Conservation (phyloP, 2,329 filamentous ascomycete species). For the Trichocomaceae sp. region DNA sequence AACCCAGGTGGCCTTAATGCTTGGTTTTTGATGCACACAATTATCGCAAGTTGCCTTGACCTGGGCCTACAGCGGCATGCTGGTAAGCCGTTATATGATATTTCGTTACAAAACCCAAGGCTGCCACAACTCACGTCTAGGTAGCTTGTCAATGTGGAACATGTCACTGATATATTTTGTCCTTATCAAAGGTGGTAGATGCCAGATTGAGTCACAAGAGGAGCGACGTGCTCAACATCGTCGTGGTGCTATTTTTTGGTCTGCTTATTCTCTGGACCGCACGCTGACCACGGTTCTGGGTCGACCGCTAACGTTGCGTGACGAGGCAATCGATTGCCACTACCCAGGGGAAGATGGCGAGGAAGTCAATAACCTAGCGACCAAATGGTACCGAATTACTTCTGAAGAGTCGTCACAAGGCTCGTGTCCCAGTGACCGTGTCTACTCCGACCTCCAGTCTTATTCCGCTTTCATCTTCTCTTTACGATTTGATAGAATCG, state of each 20-base stretch:
- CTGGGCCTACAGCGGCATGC: not conserved
- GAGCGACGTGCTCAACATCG: not conserved
- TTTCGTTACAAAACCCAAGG: too few species aligned
- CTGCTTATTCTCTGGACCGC: slow-evolving; percentile 2
- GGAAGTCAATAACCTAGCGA: not conserved
- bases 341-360: not conserved
- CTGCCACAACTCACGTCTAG: too few species aligned
- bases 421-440: not conserved
- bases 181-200: not conserved
- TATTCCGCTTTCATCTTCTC: not conserved
- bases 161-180: too few species aligned
- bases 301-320: not conserved
- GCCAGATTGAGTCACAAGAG: not conserved
- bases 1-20: not conserved
- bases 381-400: too few species aligned
- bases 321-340: not conserved
- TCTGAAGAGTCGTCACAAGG: too few species aligned
- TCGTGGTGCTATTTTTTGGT: slow-evolving; percentile 2
- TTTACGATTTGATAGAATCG: not conserved
- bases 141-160: too few species aligned
- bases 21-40: slow-evolving; percentile 1
- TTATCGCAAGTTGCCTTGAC: slow-evolving; percentile 1
- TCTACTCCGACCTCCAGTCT: not conserved
- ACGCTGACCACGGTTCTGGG: not conserved
- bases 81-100: not conserved